Conservation (phyloP, 2,329 filamentous ascomycete genomes). For the Trichoderma brevicompactum region DNA sequence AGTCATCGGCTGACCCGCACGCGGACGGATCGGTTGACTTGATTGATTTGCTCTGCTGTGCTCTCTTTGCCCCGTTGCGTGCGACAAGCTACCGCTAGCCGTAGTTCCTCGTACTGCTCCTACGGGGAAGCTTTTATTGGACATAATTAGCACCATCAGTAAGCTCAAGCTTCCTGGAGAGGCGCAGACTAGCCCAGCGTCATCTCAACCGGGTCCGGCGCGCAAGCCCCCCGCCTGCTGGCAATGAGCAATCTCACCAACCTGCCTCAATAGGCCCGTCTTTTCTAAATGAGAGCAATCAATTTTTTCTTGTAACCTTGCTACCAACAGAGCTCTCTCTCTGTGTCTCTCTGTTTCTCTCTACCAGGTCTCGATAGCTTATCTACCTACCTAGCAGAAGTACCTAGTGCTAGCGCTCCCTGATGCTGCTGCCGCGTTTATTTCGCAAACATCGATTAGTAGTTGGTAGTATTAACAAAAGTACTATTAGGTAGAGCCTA, state of each 20-base stretch:
- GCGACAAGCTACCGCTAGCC: background rate
- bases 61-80: background rate
- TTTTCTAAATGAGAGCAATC: background rate
- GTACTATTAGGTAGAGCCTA: no score
- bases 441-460: no score
- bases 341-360: no score
- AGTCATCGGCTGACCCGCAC: background rate
- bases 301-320: background rate
- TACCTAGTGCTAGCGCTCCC: background rate
- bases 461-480: no score
- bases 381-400: background rate
- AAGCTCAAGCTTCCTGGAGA: conserved; percentile 22
- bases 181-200: conserved; percentile 17
- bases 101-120: background rate
- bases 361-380: no score
- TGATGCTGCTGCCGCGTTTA: no score
- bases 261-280: conserved; percentile 1
- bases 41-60: background rate
- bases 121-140: background rate
- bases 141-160: conserved; percentile 16
- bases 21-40: background rate
- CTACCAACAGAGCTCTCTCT: no score
- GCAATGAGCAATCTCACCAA: conserved; percentile 20
- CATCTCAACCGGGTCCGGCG: conserved; percentile 26
- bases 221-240: conserved; percentile 9